Conservation (phyloP, 2,329 filamentous ascomycete genomes). For the Colletotrichum tanaceti region DNA sequence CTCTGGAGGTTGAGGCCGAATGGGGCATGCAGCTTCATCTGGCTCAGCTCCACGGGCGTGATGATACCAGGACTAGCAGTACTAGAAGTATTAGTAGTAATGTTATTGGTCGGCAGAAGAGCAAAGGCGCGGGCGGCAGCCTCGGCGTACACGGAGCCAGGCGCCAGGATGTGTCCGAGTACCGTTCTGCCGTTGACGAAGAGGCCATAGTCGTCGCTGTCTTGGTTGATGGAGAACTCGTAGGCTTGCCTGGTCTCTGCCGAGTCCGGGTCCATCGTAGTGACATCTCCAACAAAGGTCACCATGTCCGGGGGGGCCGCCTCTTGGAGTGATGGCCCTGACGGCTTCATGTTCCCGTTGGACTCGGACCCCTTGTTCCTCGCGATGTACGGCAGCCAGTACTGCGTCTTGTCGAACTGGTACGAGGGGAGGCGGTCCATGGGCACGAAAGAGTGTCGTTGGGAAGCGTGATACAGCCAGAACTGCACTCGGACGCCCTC, state of each 20-base stretch:
- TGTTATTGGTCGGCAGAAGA: not conserved
- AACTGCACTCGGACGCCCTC: constrained; percentile 37
- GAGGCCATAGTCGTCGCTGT: not conserved
- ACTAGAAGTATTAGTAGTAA: no score
- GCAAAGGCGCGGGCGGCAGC: not conserved
- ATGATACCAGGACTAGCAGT: no score
- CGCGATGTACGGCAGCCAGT: constrained; percentile 43
- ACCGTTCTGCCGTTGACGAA: constrained; percentile 2
- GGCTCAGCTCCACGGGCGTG: constrained; percentile 3
- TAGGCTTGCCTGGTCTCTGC: not conserved
- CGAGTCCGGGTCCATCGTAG: not conserved
- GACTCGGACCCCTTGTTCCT: not conserved
- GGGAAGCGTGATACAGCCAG: constrained; percentile 44
- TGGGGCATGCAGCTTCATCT: not conserved
- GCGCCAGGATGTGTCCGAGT: constrained; percentile 1
- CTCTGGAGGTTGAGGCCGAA: not conserved
- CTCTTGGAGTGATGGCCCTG: no score
- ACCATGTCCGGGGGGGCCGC: not conserved
- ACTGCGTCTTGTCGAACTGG: constrained; percentile 45
- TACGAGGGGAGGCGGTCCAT: constrained; percentile 45
- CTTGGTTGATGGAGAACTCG: constrained; percentile 1
- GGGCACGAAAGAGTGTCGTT: constrained; percentile 23
- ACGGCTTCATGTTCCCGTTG: no score
- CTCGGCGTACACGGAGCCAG: constrained; percentile 6
- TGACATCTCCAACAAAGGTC: not conserved